These are phyloP conservation scores for Artomyces pyxidatus DNA, from an alignment of 768 basidiomycete genomes.

Conservation along the genomic window DNA sequence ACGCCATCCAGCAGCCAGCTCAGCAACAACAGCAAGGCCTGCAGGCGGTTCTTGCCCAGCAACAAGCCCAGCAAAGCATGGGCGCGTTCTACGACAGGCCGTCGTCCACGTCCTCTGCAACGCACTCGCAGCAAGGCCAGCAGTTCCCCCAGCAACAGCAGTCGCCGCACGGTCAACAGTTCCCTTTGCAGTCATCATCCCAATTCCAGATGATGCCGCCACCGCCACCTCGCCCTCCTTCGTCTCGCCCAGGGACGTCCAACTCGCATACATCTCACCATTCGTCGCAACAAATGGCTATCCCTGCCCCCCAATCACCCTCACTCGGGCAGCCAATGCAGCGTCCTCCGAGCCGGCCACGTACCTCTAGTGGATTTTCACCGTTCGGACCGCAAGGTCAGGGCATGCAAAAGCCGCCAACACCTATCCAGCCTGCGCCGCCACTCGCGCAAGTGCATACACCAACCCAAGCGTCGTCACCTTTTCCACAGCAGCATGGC, in stretches of 20 bases:
- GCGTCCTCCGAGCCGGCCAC: conserved; percentile 23
- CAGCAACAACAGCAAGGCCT: conserved; percentile 15
- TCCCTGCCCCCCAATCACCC: conserved; percentile 7
- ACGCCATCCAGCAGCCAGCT: conserved; percentile 10
- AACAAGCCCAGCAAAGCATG: conserved; percentile 11
- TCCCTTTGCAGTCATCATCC: conserved; percentile 2
- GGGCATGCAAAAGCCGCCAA: conserved; percentile 11
- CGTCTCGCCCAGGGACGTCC: conserved; percentile 14
- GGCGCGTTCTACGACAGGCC: conserved; percentile 14
- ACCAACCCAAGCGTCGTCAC: conserved; percentile 10
- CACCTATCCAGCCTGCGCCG: conserved; percentile 22
- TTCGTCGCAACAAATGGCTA: background rate
- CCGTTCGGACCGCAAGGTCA: conserved; percentile 11
- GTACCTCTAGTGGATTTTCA: conserved; percentile 17
- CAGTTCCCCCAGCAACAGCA: conserved; percentile 3
- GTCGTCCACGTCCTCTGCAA: conserved; percentile 7
- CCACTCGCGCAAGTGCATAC: conserved; percentile 19
- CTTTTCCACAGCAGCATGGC: conserved; percentile 12
- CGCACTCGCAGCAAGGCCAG: conserved; percentile 9
- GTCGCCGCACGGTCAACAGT: conserved; percentile 13
- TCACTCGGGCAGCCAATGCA: conserved; percentile 14
- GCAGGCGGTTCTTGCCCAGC: conserved; percentile 11
- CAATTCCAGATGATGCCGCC: conserved; percentile 17
- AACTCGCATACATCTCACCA: conserved; percentile 15
- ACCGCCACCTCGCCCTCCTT: conserved; percentile 15